phyloP scores from a whole-genome alignment of 108 stramenopile species.

The Aureococcus anophagefferens region DNA sequence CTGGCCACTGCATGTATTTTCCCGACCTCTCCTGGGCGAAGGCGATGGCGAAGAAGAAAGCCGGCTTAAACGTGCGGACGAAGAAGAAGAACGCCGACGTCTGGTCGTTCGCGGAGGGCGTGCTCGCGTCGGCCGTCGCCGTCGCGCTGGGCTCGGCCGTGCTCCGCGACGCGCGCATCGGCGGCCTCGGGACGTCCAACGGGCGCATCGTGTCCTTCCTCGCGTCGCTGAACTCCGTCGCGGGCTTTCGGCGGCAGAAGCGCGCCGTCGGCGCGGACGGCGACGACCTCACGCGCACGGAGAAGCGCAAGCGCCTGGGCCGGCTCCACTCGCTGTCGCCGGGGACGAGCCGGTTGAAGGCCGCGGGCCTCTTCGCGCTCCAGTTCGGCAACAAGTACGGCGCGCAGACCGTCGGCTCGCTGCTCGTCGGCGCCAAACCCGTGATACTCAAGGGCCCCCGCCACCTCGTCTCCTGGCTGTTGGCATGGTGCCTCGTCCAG shows the following conservation, averaged over 20 bases:
- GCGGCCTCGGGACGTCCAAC: conserved; percentile 5
- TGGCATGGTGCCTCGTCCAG: conserved; percentile 7
- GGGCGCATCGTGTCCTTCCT: conserved; percentile 10
- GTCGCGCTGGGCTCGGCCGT: no score
- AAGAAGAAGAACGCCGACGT: no score
- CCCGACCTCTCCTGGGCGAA: no score
- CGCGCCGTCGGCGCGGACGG: background rate
- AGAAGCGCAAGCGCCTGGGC: background rate
- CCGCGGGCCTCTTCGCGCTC: background rate
- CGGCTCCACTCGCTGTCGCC: background rate
- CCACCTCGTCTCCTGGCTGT: conserved; percentile 5
- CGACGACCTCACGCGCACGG: background rate
- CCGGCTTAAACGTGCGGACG: no score
- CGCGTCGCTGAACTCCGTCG: conserved; percentile 1
- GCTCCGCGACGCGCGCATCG: background rate
- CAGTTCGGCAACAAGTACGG: conserved; percentile 1
- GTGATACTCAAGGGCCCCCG: conserved; percentile 17
- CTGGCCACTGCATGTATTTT: no score
- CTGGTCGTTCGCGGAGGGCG: no score
- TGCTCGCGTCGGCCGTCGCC: no score
- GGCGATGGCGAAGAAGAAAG: no score
- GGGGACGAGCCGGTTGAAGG: background rate
- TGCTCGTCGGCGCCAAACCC: conserved; percentile 4
- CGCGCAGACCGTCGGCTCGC: background rate
- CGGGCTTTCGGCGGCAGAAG: background rate